Base-by-base conservation (phyloP, 495 filamentous ascomycete genomes). In the Cudoniella acicularis region DNA sequence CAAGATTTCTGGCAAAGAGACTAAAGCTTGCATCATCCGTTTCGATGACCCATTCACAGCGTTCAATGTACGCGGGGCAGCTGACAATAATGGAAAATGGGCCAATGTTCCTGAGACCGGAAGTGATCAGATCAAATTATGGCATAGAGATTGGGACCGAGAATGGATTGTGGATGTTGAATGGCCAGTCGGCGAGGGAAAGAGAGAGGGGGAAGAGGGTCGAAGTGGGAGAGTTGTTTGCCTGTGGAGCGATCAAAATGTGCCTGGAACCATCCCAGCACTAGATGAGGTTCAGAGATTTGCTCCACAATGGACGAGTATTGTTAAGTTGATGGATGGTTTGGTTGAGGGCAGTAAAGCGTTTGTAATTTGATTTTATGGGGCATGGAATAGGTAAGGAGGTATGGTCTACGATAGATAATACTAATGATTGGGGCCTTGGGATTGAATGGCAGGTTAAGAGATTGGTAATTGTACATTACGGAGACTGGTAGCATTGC, bases 241-340 rank as follows among this genome's bases (percentile, higher is more conserved):
- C 75, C 70, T 90, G 16, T 98, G 94, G 94, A 89, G 85, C 63
- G 94, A 98, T 74, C 84, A 81, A 25, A 96, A 96, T 62, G 75
- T 73, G 10, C 67, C 69, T 10, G 87, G 85, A 2, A 73, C 77
- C 8, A 93, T 98, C 50, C 91, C 94, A 0, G 94, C 94, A 13
- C 79, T 94, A 27, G 89, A 94, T 63, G 94, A 98, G 73, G 82
- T 87, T 18, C 73, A 78, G 53, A 79, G 84, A 70, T 97, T 84
- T 74, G 76, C 79, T 57, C 94, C 94, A 0, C 72, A 70, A 1
- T 98, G 94, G 94, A 84, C 84, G 8, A 87, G 86, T 10, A 71
- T 89, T 27, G 83, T 81, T 18, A 96, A 96, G 72, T 65, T 82
- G 54, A 73, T 78, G 25, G 89, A 92, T 78, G 92, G 90, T 30